A percentile compares a stretch with the other conserved stretches of the same genome.
phyloP scores from a whole-genome alignment of 495 filamentous ascomycete species.

The Pseudomonodictys pantanalensis region DNA sequence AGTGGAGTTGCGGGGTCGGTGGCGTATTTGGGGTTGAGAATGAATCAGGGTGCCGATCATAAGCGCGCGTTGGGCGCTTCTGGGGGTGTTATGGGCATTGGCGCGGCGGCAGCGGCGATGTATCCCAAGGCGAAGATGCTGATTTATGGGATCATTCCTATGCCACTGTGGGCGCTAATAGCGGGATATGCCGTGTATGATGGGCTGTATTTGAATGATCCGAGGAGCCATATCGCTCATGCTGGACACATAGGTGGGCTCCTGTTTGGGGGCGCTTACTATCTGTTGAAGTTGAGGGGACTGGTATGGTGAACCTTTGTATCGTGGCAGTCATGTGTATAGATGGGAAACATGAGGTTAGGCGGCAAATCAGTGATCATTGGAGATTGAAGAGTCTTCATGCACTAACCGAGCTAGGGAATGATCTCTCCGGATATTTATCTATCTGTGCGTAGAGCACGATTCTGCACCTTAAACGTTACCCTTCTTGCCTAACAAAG shows the following conservation, averaged over 20 bases:
- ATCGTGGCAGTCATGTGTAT: no score
- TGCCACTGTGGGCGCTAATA: conserved; percentile 36
- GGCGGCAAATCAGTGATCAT: no score
- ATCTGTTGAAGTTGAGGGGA: background rate
- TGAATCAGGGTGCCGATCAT: background rate
- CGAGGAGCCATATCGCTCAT: conserved; percentile 28
- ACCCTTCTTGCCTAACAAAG: no score
- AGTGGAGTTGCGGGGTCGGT: conserved; percentile 29
- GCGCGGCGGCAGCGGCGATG: conserved; percentile 28
- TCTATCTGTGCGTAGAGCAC: no score
- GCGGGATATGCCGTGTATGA: conserved; percentile 34
- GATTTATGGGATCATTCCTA: conserved; percentile 34
- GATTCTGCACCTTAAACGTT: no score
- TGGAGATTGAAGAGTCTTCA: no score
- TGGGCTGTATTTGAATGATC: conserved; percentile 30
- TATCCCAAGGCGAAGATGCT: conserved; percentile 15
- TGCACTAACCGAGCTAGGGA: no score
- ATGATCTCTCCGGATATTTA: no score
- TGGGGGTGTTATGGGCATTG: conserved; percentile 39
- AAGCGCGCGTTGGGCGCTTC: conserved; percentile 32
- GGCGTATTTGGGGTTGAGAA: conserved; percentile 12
- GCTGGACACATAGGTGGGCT: conserved; percentile 41
- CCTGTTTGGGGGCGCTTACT: conserved; percentile 36
- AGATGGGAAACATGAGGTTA: no score
- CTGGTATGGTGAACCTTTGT: no score